Base-by-base conservation (phyloP, 1,284 basidiomycete species). In the Hemileia vastatrix region DNA sequence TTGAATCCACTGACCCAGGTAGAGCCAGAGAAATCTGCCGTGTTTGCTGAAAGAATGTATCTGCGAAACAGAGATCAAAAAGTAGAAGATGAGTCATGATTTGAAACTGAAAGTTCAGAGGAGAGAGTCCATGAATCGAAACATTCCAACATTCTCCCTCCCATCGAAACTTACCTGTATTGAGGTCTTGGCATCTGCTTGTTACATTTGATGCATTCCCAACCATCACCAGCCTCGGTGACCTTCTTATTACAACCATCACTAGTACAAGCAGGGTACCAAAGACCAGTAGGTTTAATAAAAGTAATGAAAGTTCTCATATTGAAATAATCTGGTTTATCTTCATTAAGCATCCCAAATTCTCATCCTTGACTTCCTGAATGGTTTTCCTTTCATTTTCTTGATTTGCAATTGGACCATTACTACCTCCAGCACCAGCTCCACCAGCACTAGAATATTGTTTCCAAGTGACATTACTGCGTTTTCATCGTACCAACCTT, bases 1-100 rank as follows among this genome's bases (percentile, higher is more conserved):
- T 98, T 96, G 81, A 98, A 98, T 1, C 90, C 91, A 64, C 88
- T 88, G 48, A 98, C 79, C 94, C 94, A 99, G 24, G 86, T 82
- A 74, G 92, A 88, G 19, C 85, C 86, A 13, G 90, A 87, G 77
- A 86, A 83, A 76, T 99, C 95, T 44, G 90, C 84, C 11, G 90
- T 86, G 59, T 90, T 90, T 78, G 95, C 82, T 31, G 84, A 83
- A 67, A 98, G 82, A 67, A 96, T 86, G 77, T 96, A 98, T 67
- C 91, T 94, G 68, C 33, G 27, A 40, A n/a, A n/a, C 24, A 2
- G n/a, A 13, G 4, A 32, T 33, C 50, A 15, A 24, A n/a, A n/a
- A n/a, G n/a, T n/a, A n/a, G n/a, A 55, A 18, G 19, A 40, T n/a
- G n/a, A 21, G 40, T 58, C 52, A n/a, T 23, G 49, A 45, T 15